These are phyloP conservation scores for Tephrocybe sp. DNA, from an alignment of 768 basidiomycete genomes.

Conservation along the genomic window DNA sequence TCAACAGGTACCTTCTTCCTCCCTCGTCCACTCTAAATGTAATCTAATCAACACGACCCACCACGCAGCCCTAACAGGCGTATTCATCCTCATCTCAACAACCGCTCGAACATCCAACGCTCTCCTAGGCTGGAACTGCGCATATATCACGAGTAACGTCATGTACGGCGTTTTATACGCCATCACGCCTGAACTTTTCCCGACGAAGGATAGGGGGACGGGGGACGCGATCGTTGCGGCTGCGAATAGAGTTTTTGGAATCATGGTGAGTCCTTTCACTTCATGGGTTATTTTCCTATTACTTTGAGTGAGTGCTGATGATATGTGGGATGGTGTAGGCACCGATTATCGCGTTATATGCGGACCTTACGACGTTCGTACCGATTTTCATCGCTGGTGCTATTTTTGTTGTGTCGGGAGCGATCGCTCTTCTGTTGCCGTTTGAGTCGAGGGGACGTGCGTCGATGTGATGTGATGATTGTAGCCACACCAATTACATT, in stretches of 20 bases:
- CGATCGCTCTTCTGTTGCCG: slow-evolving; percentile 60
- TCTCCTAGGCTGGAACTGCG: slow-evolving; percentile 80
- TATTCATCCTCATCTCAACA: slow-evolving; percentile 71
- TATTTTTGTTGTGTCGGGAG: slow-evolving; percentile 58
- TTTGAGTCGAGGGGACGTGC: slow-evolving; percentile 76
- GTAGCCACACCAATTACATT: too few relatives aligned
- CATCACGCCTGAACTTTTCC: slow-evolving; percentile 67
- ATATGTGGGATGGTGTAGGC: slow-evolving; percentile 37
- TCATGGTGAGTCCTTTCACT: slow-evolving; percentile 46
- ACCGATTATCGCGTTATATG: slow-evolving; percentile 69
- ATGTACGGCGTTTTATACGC: slow-evolving; percentile 80
- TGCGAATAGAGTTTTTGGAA: slow-evolving; percentile 62
- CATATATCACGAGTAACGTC: slow-evolving; percentile 64
- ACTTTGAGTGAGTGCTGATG: too few relatives aligned
- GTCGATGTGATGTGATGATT: slow-evolving; percentile 63
- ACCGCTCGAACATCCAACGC: slow-evolving; percentile 68
- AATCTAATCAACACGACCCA: slow-evolving; percentile 27
- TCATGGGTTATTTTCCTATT: not conserved
- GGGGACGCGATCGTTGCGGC: slow-evolving; percentile 65
- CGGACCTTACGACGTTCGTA: slow-evolving; percentile 57
- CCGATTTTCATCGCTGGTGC: slow-evolving; percentile 74
- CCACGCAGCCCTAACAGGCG: slow-evolving; percentile 62
- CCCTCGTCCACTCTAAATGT: not conserved
- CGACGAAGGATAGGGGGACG: slow-evolving; percentile 70
- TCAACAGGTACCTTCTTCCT: slow-evolving; percentile 51